phyloP scores from a whole-genome alignment of 176 grass and related monocot species.

The Juncus effusus region DNA sequence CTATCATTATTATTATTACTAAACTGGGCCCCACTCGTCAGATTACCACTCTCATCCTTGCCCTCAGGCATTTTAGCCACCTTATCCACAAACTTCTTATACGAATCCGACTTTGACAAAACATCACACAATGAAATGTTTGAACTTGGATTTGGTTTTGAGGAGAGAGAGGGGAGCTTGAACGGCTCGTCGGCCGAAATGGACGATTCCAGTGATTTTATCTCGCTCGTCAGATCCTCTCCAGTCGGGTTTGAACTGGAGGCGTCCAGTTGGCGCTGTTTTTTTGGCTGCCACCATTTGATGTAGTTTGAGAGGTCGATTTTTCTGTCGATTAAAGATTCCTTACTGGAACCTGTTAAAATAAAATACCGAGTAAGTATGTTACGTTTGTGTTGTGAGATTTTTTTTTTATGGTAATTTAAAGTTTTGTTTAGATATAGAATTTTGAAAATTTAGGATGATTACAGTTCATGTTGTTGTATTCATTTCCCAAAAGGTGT shows the following conservation, averaged over 20 bases:
- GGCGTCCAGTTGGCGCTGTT: conserved; percentile 58
- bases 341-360: conserved; percentile 63
- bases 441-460: conserved; percentile 39
- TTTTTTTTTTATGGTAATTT: neutral
- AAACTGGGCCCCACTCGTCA: conserved; percentile 40
- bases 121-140: conserved; percentile 64
- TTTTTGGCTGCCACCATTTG: conserved; percentile 92
- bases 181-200: conserved; percentile 65
- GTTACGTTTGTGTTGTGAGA: neutral
- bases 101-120: conserved; percentile 74
- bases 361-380: conserved; percentile 20
- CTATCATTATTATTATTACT: conserved; percentile 35
- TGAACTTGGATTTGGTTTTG: conserved; percentile 28
- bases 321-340: conserved; percentile 66
- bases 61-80: conserved; percentile 52
- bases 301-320: conserved; percentile 97
- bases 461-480: conserved; percentile 51
- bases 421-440: conserved; percentile 3
- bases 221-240: conserved; percentile 74
- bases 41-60: conserved; percentile 52
- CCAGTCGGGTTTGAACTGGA: conserved; percentile 25
- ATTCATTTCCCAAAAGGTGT: conserved; percentile 67
- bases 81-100: conserved; percentile 74
- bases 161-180: conserved; percentile 77
- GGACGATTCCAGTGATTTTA: conserved; percentile 68